These are phyloP conservation scores for Diaporthe citriasiana DNA, from an alignment of 2,329 filamentous ascomycete species.

Conservation along the genomic window DNA sequence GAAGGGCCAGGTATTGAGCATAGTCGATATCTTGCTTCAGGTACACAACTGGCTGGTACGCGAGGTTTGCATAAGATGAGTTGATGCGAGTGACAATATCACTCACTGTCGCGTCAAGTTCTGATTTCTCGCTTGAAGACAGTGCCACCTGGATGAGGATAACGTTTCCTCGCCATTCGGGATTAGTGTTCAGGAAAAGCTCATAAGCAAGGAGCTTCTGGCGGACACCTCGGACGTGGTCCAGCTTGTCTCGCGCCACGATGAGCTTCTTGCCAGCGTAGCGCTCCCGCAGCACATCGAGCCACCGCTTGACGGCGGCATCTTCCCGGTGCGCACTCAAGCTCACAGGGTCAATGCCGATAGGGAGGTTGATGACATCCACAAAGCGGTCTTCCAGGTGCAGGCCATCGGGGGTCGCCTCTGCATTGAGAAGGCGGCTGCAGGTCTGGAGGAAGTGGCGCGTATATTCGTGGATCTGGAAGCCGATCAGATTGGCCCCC, in stretches of 20 bases:
- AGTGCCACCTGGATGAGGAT: slow-evolving; percentile 95
- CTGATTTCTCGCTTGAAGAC: slow-evolving; percentile 88
- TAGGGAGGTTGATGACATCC: slow-evolving; percentile 86
- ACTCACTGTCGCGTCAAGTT: slow-evolving; percentile 88
- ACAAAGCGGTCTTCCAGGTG: slow-evolving; percentile 95
- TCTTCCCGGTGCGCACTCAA: slow-evolving; percentile 80
- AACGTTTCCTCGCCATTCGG: slow-evolving; percentile 88
- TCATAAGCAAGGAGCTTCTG: slow-evolving; percentile 95
- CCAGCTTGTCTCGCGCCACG: slow-evolving; percentile 93
- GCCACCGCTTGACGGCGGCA: slow-evolving; percentile 82
- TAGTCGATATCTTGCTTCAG: slow-evolving; percentile 96
- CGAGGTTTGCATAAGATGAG: slow-evolving; percentile 88
- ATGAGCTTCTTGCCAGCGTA: slow-evolving; percentile 93
- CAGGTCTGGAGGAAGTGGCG: slow-evolving; percentile 97
- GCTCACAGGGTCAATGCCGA: slow-evolving; percentile 89
- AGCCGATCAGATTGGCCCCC: slow-evolving; percentile 91
- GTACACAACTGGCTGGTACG: slow-evolving; percentile 93
- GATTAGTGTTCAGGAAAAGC: slow-evolving; percentile 93
- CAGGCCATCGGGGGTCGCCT: slow-evolving; percentile 88
- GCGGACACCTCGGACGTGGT: slow-evolving; percentile 90
- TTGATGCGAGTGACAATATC: slow-evolving; percentile 97
- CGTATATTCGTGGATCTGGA: slow-evolving; percentile 94
- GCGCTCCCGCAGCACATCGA: slow-evolving; percentile 82
- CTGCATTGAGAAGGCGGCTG: slow-evolving; percentile 89
- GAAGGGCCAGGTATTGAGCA: slow-evolving; percentile 89